phyloP scores from a whole-genome alignment of 2,329 filamentous ascomycete species.

The Ophiocordyceps camponoti-floridani region DNA sequence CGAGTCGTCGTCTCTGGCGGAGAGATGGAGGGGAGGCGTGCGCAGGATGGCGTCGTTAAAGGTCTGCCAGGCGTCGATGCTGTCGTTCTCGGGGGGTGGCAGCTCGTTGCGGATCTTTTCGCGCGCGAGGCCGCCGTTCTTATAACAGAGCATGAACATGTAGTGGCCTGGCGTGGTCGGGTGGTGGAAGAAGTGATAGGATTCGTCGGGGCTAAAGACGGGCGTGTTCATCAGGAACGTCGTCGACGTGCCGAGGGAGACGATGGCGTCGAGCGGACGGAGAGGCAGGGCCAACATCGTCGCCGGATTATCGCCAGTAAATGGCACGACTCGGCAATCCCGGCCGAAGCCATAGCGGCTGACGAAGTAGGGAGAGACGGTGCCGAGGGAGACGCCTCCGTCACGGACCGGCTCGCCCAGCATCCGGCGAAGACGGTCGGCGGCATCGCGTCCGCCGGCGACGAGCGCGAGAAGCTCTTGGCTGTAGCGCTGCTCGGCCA shows the following conservation, averaged over 20 bases:
- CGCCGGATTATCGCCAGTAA: conserved; percentile 90
- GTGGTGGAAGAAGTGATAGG: conserved; percentile 97
- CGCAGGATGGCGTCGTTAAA: conserved; percentile 62
- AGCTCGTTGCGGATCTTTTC: conserved; percentile 77
- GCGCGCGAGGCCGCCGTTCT: conserved; percentile 86
- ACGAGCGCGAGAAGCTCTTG: conserved; percentile 58
- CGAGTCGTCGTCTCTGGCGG: conserved; percentile 21
- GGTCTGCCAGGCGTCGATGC: conserved; percentile 44
- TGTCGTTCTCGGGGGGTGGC: conserved; percentile 23
- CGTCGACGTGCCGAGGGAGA: conserved; percentile 84
- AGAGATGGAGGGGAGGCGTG: conserved; percentile 51
- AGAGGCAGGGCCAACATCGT: conserved; percentile 86
- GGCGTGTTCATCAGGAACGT: conserved; percentile 96
- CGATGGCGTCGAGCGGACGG: conserved; percentile 77
- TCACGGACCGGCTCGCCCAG: conserved; percentile 67
- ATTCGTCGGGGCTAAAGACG: conserved; percentile 73
- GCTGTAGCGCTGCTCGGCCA: conserved; percentile 55
- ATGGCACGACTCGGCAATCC: conserved; percentile 63
- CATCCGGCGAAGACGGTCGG: conserved; percentile 50
- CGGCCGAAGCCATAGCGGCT: conserved; percentile 57
- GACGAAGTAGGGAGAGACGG: conserved; percentile 63
- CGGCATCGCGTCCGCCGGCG: conserved; percentile 38
- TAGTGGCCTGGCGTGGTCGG: conserved; percentile 78
- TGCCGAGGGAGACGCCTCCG: conserved; percentile 62
- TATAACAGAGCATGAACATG: conserved; percentile 99